Evolutionary conservation across 1,139 yeast species (phyloP).

Genomic region (Hyphopichia burtonii): DNA sequence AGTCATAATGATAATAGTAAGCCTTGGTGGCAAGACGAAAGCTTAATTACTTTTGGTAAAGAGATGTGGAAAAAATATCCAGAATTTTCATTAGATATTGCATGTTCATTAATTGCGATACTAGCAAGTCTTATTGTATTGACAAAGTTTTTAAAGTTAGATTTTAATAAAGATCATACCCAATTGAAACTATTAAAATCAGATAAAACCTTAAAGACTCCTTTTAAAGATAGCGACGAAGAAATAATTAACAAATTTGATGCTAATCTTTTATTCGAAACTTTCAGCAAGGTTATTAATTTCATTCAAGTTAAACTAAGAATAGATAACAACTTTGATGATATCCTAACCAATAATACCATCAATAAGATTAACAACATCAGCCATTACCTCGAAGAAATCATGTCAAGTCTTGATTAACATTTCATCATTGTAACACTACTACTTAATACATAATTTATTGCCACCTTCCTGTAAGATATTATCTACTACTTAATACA

Average conservation of each 20-base stretch:
- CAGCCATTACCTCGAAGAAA: slow-evolving; percentile 19
- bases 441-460: too few species aligned
- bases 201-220: too few species aligned
- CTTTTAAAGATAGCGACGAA: slow-evolving; percentile 6
- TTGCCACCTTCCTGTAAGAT: too few species aligned
- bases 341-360: slow-evolving; percentile 13
- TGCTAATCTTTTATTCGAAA: slow-evolving; percentile 11
- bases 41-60: slow-evolving; percentile 16
- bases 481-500: too few species aligned
- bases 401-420: slow-evolving; percentile 9
- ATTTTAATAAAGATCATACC: slow-evolving; percentile 1
- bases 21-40: slow-evolving; percentile 26
- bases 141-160: slow-evolving; percentile 20
- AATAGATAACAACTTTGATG: slow-evolving; percentile 8
- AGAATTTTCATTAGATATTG: slow-evolving; percentile 24
- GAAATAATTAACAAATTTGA: slow-evolving; percentile 12
- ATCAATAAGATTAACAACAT: slow-evolving; percentile 17
- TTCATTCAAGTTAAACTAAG: slow-evolving; percentile 19
- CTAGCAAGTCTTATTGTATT: slow-evolving; percentile 28
- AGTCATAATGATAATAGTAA: slow-evolving; percentile 7
- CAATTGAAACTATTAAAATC: background rate
- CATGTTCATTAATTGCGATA: slow-evolving; percentile 24
- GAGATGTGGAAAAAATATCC: slow-evolving; percentile 45
- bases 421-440: background rate
- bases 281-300: slow-evolving; percentile 15